Conservation (phyloP, 805 yeast species). For the Candida stauntonica region DNA sequence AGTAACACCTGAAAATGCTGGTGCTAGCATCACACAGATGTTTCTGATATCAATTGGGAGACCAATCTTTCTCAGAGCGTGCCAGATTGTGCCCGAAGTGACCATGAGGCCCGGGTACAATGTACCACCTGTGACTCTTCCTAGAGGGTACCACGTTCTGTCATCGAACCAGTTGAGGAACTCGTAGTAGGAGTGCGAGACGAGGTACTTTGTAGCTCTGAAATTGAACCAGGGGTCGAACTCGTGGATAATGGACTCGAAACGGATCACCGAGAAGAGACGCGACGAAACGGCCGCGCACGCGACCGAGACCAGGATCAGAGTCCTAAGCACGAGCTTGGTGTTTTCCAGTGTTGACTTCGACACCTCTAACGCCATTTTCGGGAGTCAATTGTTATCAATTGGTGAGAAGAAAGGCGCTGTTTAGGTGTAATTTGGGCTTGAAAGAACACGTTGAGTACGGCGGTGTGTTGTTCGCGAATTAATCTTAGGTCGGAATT, state of each 20-base stretch:
- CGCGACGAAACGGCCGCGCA: slow-evolving; percentile 92
- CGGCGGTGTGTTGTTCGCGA: too few species aligned
- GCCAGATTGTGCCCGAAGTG: slow-evolving; percentile 89
- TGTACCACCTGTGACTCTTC: slow-evolving; percentile 99
- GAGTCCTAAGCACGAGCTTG: slow-evolving; percentile 42
- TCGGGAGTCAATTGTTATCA: too few species aligned
- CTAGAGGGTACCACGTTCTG: slow-evolving; percentile 98
- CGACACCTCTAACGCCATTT: slow-evolving; percentile 18
- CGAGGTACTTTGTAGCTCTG: slow-evolving; percentile 92
- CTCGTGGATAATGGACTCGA: slow-evolving; percentile 95
- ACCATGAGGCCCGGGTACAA: slow-evolving; percentile 98
- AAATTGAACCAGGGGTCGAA: slow-evolving; percentile 97
- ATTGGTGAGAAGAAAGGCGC: too few species aligned
- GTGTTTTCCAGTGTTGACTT: slow-evolving; percentile 20
- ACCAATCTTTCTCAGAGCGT: slow-evolving; percentile 54
- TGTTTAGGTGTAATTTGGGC: too few species aligned
- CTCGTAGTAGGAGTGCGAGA: slow-evolving; percentile 77
- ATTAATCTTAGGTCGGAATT: too few species aligned
- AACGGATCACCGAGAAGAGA: slow-evolving; percentile 91
- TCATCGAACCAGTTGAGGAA: slow-evolving; percentile 98
- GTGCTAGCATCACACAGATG: slow-evolving; percentile 93
- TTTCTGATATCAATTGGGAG: slow-evolving; percentile 93
- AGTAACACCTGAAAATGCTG: slow-evolving; percentile 91
- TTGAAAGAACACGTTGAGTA: neutral
- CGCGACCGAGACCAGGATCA: slow-evolving; percentile 71